Evolutionary conservation across 371 early-diverging fungal species (phyloP).

Genomic region (Chytridium lagenaria): DNA sequence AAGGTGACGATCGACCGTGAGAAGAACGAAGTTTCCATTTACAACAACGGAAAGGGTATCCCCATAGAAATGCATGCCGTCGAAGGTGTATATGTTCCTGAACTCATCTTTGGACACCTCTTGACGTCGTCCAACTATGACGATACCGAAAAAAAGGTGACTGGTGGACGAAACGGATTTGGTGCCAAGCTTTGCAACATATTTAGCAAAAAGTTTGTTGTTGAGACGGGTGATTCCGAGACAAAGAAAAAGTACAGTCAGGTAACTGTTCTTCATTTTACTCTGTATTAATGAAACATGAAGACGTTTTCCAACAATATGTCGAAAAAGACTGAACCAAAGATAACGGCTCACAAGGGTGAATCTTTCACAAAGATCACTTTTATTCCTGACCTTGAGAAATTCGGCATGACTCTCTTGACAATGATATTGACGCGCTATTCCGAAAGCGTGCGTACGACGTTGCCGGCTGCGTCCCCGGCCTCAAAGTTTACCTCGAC

Average conservation of each 20-base stretch:
- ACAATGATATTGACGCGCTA: slow-evolving; percentile 89
- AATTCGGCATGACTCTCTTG: slow-evolving; percentile 87
- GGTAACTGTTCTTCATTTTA: slow-evolving; percentile 33
- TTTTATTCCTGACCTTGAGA: slow-evolving; percentile 95
- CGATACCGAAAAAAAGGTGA: slow-evolving; percentile 97
- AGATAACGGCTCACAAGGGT: slow-evolving; percentile 69
- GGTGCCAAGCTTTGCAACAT: slow-evolving; percentile 99
- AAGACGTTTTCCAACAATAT: slow-evolving; percentile 87
- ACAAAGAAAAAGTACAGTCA: slow-evolving; percentile 83
- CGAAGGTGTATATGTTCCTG: slow-evolving; percentile 97
- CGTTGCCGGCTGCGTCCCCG: slow-evolving; percentile 91
- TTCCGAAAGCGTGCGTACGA: slow-evolving; percentile 98
- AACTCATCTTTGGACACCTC: slow-evolving; percentile 99
- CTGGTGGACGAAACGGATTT: slow-evolving; percentile 99
- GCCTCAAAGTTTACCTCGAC: slow-evolving; percentile 93
- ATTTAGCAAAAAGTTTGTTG: slow-evolving; percentile 94
- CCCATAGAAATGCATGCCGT: slow-evolving; percentile 95
- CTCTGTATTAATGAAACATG: slow-evolving; percentile 23
- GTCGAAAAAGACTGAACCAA: slow-evolving; percentile 76
- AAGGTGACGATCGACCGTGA: slow-evolving; percentile 91
- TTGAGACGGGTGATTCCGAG: slow-evolving; percentile 93
- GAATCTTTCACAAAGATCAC: slow-evolving; percentile 91
- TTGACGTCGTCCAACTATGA: slow-evolving; percentile 99
- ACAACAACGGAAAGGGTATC: slow-evolving; percentile 98
- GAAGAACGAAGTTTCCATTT: slow-evolving; percentile 86